Percentiles rank a stretch among this genome's conserved stretches.
Conservation (phyloP, 805 yeast species). For the Monosporozyma aquatica region DNA sequence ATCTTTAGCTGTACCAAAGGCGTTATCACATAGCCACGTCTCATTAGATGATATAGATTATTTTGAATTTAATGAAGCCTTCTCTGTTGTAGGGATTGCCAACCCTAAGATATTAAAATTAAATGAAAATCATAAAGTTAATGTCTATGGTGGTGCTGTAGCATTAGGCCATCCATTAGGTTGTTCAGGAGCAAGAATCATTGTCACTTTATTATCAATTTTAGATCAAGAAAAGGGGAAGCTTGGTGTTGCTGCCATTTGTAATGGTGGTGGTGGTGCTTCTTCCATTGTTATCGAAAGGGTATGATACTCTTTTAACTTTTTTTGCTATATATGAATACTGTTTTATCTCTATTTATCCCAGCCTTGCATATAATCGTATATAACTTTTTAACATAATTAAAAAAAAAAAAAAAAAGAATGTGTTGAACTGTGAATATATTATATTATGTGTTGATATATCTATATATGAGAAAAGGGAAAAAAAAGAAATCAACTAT, state of each 20-base stretch:
- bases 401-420: background rate
- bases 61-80: conserved; percentile 96
- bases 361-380: background rate
- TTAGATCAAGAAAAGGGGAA: conserved; percentile 78
- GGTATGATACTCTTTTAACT: conserved; percentile 17
- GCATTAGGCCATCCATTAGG: conserved; percentile 95
- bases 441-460: background rate
- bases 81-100: conserved; percentile 92
- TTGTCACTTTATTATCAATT: conserved; percentile 76
- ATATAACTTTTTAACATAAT: too few species aligned
- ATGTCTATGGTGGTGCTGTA: conserved; percentile 93
- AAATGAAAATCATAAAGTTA: conserved; percentile 52
- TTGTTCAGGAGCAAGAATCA: conserved; percentile 90
- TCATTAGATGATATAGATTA: conserved; percentile 62
- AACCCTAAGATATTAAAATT: conserved; percentile 63
- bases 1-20: conserved; percentile 90
- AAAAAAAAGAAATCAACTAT: too few species aligned
- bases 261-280: conserved; percentile 99
- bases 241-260: conserved; percentile 89
- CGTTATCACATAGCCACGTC: conserved; percentile 76
- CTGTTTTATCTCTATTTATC: too few species aligned
- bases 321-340: too few species aligned
- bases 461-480: too few species aligned
- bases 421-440: too few species aligned
- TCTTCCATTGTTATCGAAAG: conserved; percentile 83